Evolutionary conservation across 1,284 basidiomycete species (phyloP).

Genomic region (Ganoderma sp.): DNA sequence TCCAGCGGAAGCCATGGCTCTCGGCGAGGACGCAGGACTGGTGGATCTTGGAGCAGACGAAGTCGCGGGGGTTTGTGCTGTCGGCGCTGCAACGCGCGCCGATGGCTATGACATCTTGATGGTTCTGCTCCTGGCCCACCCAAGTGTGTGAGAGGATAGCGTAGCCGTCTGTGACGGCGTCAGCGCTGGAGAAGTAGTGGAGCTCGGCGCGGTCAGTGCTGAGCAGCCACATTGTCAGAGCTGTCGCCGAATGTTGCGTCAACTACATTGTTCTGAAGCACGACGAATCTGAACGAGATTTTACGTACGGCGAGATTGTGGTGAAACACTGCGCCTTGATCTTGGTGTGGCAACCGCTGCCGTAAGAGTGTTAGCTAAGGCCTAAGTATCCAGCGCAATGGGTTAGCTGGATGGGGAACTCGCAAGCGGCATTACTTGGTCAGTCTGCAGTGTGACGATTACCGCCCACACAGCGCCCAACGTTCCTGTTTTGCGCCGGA

Average conservation of each 20-base stretch:
- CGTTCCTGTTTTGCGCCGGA: too few relatives aligned
- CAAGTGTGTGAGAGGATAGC: not conserved
- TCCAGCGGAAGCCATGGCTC: not conserved
- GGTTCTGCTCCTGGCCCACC: not conserved
- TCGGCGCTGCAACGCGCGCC: conserved; percentile 1
- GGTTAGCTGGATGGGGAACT: too few relatives aligned
- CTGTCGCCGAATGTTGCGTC: not conserved
- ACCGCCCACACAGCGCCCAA: too few relatives aligned
- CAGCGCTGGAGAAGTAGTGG: not conserved
- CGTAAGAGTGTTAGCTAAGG: not conserved
- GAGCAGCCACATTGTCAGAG: not conserved
- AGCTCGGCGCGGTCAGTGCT: not conserved
- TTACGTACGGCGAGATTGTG: not conserved
- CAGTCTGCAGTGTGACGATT: too few relatives aligned
- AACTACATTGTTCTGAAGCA: not conserved
- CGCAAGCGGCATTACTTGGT: too few relatives aligned
- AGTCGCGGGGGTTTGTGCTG: not conserved
- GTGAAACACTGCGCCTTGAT: not conserved
- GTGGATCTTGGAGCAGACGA: not conserved
- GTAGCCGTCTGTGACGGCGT: not conserved
- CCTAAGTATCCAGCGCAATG: not conserved
- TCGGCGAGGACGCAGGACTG: conserved; percentile 2
- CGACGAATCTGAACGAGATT: not conserved
- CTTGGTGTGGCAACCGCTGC: not conserved
- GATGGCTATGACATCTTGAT: not conserved